phyloP scores from a whole-genome alignment of 768 basidiomycete species.

The Collybia sordida region DNA sequence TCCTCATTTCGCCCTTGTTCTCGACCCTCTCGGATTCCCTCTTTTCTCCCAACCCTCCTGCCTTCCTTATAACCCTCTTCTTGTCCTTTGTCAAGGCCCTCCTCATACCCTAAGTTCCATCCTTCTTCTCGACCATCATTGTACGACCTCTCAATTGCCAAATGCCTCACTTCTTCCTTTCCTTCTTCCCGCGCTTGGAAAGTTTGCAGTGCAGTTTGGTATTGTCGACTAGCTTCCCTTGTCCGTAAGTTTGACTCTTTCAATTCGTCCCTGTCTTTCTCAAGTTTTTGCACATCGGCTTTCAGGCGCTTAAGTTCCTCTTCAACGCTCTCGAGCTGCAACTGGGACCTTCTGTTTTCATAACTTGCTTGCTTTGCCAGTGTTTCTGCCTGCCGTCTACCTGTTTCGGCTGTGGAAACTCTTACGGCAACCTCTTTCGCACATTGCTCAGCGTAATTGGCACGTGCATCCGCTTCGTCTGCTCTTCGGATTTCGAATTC shows the following conservation, averaged over 20 bases:
- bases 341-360: constrained; percentile 45
- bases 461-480: constrained; percentile 50
- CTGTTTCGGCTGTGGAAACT: constrained; percentile 39
- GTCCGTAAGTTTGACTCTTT: constrained; percentile 43
- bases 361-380: constrained; percentile 25
- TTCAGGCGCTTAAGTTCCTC: constrained; percentile 36
- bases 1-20: constrained; percentile 47
- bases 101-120: constrained; percentile 42
- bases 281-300: constrained; percentile 33
- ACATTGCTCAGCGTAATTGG: constrained; percentile 49
- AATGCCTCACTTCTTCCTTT: constrained; percentile 38
- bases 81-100: constrained; percentile 45
- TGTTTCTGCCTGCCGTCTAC: constrained; percentile 34
- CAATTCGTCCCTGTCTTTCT: constrained; percentile 34
- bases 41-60: constrained; percentile 36
- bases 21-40: constrained; percentile 41
- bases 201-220: constrained; percentile 42
- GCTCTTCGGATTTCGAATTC: constrained; percentile 56
- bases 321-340: constrained; percentile 47
- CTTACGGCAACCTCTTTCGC: constrained; percentile 39
- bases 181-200: constrained; percentile 43
- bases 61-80: constrained; percentile 42
- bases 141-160: constrained; percentile 43
- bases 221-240: constrained; percentile 41
- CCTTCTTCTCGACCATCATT: constrained; percentile 44